phyloP scores from a whole-genome alignment of 2,329 filamentous ascomycete species.

The Westerdykella aurantiaca region DNA sequence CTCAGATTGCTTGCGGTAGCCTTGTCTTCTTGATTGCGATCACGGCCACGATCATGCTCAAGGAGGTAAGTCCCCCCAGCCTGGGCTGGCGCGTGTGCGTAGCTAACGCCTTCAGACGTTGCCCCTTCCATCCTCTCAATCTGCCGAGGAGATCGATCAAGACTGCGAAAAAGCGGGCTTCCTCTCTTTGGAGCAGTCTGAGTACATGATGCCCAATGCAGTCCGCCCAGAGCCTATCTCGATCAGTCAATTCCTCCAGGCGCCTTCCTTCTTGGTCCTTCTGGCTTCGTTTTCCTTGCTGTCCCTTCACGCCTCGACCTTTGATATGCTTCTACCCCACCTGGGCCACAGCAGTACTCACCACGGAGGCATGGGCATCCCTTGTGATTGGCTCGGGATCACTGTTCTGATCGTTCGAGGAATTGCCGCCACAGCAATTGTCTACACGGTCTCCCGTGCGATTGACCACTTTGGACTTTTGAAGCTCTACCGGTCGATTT shows the following conservation, averaged over 20 bases:
- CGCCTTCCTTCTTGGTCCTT: conserved; percentile 42
- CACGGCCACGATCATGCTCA: conserved; percentile 36
- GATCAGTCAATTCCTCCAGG: conserved; percentile 42
- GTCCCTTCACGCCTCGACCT: conserved; percentile 53
- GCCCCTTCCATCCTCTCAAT: conserved; percentile 20
- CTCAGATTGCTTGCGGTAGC: conserved; percentile 41
- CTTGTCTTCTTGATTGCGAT: conserved; percentile 40
- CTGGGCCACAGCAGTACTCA: conserved; percentile 43
- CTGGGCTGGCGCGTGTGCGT: not conserved
- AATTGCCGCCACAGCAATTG: conserved; percentile 37
- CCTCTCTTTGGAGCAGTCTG: conserved; percentile 34
- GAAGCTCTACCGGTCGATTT: conserved; percentile 40
- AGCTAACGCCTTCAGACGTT: conserved; percentile 20
- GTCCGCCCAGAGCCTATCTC: conserved; percentile 40
- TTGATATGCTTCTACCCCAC: conserved; percentile 45
- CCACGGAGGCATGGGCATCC: conserved; percentile 43
- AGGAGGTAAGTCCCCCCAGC: conserved; percentile 30
- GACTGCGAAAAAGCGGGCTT: conserved; percentile 46
- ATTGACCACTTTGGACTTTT: conserved; percentile 39
- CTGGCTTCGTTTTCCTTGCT: conserved; percentile 49
- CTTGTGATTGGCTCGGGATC: conserved; percentile 41
- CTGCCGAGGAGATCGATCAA: conserved; percentile 18
- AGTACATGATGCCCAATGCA: conserved; percentile 33
- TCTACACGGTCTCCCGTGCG: conserved; percentile 33
- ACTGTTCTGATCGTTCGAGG: conserved; percentile 40